Evolutionary conservation across 768 basidiomycete species (phyloP).

Genomic region (Hortiboletus flavorubellus): DNA sequence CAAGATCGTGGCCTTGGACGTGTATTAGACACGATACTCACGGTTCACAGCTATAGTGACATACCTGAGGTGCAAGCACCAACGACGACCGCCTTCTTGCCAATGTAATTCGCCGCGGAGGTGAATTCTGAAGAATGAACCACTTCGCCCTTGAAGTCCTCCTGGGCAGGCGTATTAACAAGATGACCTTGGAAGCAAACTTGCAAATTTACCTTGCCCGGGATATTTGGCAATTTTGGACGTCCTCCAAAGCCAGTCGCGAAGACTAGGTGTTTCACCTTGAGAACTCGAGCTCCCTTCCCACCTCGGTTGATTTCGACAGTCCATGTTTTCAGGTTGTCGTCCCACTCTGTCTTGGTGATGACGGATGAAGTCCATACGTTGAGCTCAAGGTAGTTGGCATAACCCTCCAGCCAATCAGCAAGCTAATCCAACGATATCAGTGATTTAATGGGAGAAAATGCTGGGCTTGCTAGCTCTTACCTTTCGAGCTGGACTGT

Average conservation of each 20-base stretch:
- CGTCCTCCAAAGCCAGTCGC: slow-evolving; percentile 50
- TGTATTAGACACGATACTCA: slow-evolving; percentile 8
- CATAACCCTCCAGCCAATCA: slow-evolving; percentile 65
- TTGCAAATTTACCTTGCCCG: slow-evolving; percentile 36
- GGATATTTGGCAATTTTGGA: slow-evolving; percentile 43
- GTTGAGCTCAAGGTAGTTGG: slow-evolving; percentile 54
- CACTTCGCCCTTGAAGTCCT: slow-evolving; percentile 50
- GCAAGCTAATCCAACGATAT: slow-evolving; percentile 43
- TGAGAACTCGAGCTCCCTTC: slow-evolving; percentile 34
- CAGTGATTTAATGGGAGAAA: neutral
- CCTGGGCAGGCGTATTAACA: slow-evolving; percentile 24
- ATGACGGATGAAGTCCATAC: slow-evolving; percentile 57
- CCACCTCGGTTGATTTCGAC: slow-evolving; percentile 37
- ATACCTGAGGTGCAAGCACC: slow-evolving; percentile 66
- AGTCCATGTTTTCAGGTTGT: slow-evolving; percentile 41
- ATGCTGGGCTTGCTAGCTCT: neutral
- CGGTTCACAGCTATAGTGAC: neutral
- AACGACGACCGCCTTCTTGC: slow-evolving; percentile 66
- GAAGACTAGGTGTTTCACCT: slow-evolving; percentile 52
- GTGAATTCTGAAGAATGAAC: slow-evolving; percentile 54
- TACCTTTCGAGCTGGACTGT: slow-evolving; percentile 49
- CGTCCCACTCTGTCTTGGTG: slow-evolving; percentile 36
- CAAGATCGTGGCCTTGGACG: slow-evolving; percentile 34
- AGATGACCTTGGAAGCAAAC: neutral
- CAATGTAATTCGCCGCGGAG: slow-evolving; percentile 44